A percentile compares a stretch with the other conserved stretches of the same genome.
Evolutionary conservation across 2,329 filamentous ascomycete genomes (phyloP).

Genomic region (Pestalotiopsis sp.): DNA sequence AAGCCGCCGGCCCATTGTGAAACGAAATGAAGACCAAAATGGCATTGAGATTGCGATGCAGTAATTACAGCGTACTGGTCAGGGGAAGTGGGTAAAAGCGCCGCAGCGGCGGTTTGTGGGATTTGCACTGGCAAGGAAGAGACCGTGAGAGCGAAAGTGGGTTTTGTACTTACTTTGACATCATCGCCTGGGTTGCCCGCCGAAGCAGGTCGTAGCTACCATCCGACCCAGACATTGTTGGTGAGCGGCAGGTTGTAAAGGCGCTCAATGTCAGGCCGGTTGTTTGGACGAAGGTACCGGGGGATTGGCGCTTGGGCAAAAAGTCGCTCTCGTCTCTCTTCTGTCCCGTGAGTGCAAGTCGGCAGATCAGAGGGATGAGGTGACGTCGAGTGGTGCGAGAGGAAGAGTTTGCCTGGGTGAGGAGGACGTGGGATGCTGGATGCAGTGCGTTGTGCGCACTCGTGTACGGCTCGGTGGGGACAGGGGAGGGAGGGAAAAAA

Average conservation of each 20-base stretch:
- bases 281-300: neutral
- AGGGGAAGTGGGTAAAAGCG: conserved; percentile 7
- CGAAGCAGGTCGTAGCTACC: conserved; percentile 60
- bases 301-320: neutral
- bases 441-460: conserved; percentile 4
- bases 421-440: neutral
- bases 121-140: conserved; percentile 21
- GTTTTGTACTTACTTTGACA: conserved; percentile 55
- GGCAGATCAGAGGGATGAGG: neutral
- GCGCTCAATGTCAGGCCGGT: conserved; percentile 11
- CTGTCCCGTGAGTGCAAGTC: neutral
- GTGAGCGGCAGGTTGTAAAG: conserved; percentile 11
- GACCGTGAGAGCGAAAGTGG: conserved; percentile 23
- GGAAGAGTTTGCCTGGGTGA: neutral
- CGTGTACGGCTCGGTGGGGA: conserved; percentile 3
- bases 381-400: neutral
- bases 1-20: neutral
- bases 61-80: neutral
- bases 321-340: neutral
- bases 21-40: neutral
- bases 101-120: conserved; percentile 7
- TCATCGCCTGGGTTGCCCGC: conserved; percentile 64
- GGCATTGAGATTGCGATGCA: conserved; percentile 8
- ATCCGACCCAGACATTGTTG: conserved; percentile 54
- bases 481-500: neutral